Base-by-base conservation (phyloP, 1,284 basidiomycete genomes). In the Testicularia cyperi region DNA sequence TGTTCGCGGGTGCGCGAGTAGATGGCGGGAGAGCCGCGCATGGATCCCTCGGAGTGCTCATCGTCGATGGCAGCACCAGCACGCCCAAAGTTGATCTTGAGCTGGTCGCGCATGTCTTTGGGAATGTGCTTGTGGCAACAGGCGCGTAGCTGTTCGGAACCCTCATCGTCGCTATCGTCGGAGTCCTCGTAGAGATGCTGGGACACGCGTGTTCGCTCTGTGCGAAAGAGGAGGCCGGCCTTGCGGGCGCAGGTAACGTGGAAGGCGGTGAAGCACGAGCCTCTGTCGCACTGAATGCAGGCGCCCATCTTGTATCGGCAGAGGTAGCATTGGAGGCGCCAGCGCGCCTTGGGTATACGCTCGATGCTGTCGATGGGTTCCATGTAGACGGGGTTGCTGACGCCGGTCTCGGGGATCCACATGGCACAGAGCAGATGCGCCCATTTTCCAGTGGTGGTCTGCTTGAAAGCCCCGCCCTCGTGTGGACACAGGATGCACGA, bases 381-480 rank as follows among this genome's bases (percentile, higher is more conserved):
- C 94, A 98, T 98, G 77, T 97, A 96, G 9, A 92, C 88, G 6
- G 92, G 86, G 75, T 98, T 98, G 24, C 87, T 87, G 5, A 97
- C 90, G 28, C 87, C 85, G 7, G 91, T 91, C 77, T 98, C 95
- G 0, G 95, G 92, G 4, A 97, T 87, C 90, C 92, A 98, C 61
- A 98, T 95, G 4, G 94, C 92, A 72, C 95, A 99, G 1, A 98
- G 82, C 0, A 99, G 80, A 77, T 99, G 95, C 0, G 91, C 88
- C 95, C 95, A 99, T 56, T 92, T 88, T 0, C 90, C 91, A 18
- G 86, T 83, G 0, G 85, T 84, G 0, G 95, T 97, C 79, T 98
- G 95, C 75, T 99, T 99, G 82, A 98, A 99, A 2, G 95, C 95
- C 10, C 94, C 95, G 10, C 90, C 92, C 78, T 96, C 90, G 63